A percentile compares a stretch with the other conserved stretches of the same genome.
Evolutionary conservation across 768 basidiomycete species (phyloP).

Genomic region (Boletus rubescentipes): DNA sequence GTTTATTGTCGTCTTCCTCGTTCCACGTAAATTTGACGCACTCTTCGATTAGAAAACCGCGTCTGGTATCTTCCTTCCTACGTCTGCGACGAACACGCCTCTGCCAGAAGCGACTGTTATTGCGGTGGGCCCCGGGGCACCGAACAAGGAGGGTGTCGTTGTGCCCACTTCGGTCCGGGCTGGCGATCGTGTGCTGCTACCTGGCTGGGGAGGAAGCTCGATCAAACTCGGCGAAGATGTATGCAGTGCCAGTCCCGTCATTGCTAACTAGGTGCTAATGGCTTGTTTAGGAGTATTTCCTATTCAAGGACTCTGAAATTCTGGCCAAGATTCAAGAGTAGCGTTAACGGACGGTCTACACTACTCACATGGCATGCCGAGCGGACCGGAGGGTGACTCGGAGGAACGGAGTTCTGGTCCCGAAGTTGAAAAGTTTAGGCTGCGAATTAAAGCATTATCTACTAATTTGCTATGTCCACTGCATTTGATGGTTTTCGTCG

Average conservation of each 20-base stretch:
- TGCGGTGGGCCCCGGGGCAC: slow-evolving; percentile 93
- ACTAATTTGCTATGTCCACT: slow-evolving; percentile 25
- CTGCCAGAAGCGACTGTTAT: slow-evolving; percentile 98
- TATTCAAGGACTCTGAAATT: slow-evolving; percentile 95
- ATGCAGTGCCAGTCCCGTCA: slow-evolving; percentile 29
- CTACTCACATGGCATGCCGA: neutral
- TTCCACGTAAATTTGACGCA: neutral
- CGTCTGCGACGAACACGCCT: slow-evolving; percentile 77
- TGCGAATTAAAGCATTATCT: slow-evolving; percentile 11
- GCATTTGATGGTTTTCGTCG: slow-evolving; percentile 14
- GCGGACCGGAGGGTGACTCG: neutral
- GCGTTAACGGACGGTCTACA: slow-evolving; percentile 16
- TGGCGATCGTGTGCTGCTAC: slow-evolving; percentile 91
- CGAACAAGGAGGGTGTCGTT: slow-evolving; percentile 78
- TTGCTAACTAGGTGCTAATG: slow-evolving; percentile 3
- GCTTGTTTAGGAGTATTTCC: slow-evolving; percentile 75
- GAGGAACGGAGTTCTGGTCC: neutral
- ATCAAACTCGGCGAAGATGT: slow-evolving; percentile 98
- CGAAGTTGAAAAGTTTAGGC: slow-evolving; percentile 7
- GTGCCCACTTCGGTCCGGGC: slow-evolving; percentile 76
- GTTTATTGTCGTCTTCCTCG: neutral
- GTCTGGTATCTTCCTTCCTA: slow-evolving; percentile 92
- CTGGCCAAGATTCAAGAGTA: slow-evolving; percentile 95
- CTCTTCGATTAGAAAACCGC: slow-evolving; percentile 82
- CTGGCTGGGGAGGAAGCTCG: slow-evolving; percentile 93